Base-by-base conservation (phyloP, 352 stramenopile genomes). In the Peronosclerospora sorghi region DNA sequence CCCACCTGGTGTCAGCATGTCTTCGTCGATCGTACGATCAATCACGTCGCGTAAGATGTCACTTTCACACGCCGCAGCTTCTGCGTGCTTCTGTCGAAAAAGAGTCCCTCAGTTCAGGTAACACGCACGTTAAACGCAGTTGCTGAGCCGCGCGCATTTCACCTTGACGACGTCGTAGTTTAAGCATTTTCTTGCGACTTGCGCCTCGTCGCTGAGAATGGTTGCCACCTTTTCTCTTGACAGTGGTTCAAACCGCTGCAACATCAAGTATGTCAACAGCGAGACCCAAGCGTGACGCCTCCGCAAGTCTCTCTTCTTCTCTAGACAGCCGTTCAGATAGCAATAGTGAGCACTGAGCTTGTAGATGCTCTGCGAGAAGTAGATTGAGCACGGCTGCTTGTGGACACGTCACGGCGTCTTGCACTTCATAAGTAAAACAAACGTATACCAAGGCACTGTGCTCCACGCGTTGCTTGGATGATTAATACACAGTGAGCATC, bases 271-370 rank as follows among this genome's bases (percentile, higher is more conserved):
- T n/a, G n/a, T n/a, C n/a, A n/a, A n/a, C n/a, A n/a, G n/a, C n/a
- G n/a, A n/a, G n/a, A n/a, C n/a, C n/a, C n/a, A n/a, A 29, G 10
- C 8, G 17, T 4, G 6, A 28, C 29, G 29, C 32, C 10, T 14
- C 30, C 32, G 23, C 35, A 34, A n/a, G 27, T n/a, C 27, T 12
- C 20, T 66, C 62, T 12, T 72, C 59, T 52, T 82, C 66, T 13
- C 53, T 61, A 2, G 56, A 55, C 12, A 88, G 21, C 19, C 57
- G 69, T 23, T 84, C 71, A 13, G 54, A 70, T 13, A 92, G 45
- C 8, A 88, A 42, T n/a, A 67, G 32, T 1, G 76, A 80, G 23
- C 74, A 88, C 20, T 83, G 61, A 5, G 69, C 76, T 52, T 92
- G 80, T 10, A 92, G 36, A 15, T 84, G 45, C 41, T 89, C 80